Percentiles rank a stretch among this genome's conserved stretches.
These are phyloP conservation scores for Teratosphaeria viscida DNA, from an alignment of 2,329 filamentous ascomycete genomes.

Conservation along the genomic window DNA sequence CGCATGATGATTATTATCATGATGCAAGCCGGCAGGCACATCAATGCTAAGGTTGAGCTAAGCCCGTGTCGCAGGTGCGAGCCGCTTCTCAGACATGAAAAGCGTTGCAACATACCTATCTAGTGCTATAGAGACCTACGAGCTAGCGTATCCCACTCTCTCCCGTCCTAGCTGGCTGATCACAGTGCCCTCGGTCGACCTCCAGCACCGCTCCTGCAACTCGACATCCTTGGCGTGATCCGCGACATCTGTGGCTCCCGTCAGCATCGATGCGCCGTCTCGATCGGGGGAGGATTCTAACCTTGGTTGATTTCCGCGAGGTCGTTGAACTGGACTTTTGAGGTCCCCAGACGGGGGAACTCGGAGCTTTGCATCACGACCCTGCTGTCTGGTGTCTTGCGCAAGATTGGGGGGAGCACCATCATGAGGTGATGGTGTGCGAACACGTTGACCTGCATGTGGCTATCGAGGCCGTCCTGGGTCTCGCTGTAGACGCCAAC, in stretches of 20 bases:
- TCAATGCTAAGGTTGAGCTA: background rate
- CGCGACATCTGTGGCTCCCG: slow-evolving; percentile 27
- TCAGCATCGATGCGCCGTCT: background rate
- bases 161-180: slow-evolving; percentile 28
- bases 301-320: slow-evolving; percentile 36
- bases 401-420: slow-evolving; percentile 35
- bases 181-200: slow-evolving; percentile 35
- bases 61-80: background rate
- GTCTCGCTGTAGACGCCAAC: slow-evolving; percentile 41
- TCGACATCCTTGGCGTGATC: slow-evolving; percentile 34
- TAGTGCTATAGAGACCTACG: background rate
- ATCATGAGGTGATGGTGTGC: slow-evolving; percentile 41
- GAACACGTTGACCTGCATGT: slow-evolving; percentile 43
- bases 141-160: background rate
- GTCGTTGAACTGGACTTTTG: slow-evolving; percentile 31
- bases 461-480: slow-evolving; percentile 40
- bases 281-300: background rate
- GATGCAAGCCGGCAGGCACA: background rate
- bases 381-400: slow-evolving; percentile 35
- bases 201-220: slow-evolving; percentile 37
- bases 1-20: background rate
- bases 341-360: slow-evolving; percentile 33
- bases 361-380: slow-evolving; percentile 42
- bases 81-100: background rate
- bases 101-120: background rate